Percentiles rank a stretch among this genome's conserved stretches.
phyloP scores from a whole-genome alignment of 2,329 filamentous ascomycete genomes.

The Colletotrichum sp. region DNA sequence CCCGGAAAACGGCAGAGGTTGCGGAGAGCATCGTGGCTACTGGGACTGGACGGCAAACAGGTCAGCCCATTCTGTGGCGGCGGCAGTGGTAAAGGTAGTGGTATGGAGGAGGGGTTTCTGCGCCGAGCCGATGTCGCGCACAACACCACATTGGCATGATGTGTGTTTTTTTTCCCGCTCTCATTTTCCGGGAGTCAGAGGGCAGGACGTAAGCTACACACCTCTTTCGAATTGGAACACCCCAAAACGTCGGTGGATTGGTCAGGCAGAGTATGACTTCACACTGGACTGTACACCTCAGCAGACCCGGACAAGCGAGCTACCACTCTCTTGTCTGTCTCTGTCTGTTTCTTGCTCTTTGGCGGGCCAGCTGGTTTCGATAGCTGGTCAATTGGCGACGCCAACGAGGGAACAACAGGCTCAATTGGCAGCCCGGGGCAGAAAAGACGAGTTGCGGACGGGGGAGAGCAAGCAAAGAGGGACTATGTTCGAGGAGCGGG shows the following conservation, averaged over 20 bases:
- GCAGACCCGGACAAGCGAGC: neutral
- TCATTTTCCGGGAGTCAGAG: neutral
- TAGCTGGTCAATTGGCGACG: constrained; percentile 1
- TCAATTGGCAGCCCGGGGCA: constrained; percentile 8
- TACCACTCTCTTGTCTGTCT: neutral
- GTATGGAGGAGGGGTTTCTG: constrained; percentile 17
- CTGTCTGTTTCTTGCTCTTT: neutral
- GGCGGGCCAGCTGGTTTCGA: neutral
- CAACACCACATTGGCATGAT: neutral
- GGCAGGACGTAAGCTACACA: neutral
- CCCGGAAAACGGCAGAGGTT: constrained; percentile 45
- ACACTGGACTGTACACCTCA: neutral
- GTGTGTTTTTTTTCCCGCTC: neutral
- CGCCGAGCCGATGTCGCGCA: neutral
- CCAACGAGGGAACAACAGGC: constrained; percentile 2
- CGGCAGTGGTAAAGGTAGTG: neutral
- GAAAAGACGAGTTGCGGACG: neutral
- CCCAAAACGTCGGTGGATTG: neutral
- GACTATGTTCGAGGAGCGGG: neutral
- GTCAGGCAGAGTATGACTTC: neutral
- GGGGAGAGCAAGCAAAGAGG: neutral
- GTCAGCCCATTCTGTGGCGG: neutral
- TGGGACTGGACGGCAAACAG: neutral
- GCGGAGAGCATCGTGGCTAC: constrained; percentile 46
- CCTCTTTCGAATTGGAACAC: neutral